Evolutionary conservation across 2,329 filamentous ascomycete species (phyloP).

Genomic region (Aureobasidium lini): DNA sequence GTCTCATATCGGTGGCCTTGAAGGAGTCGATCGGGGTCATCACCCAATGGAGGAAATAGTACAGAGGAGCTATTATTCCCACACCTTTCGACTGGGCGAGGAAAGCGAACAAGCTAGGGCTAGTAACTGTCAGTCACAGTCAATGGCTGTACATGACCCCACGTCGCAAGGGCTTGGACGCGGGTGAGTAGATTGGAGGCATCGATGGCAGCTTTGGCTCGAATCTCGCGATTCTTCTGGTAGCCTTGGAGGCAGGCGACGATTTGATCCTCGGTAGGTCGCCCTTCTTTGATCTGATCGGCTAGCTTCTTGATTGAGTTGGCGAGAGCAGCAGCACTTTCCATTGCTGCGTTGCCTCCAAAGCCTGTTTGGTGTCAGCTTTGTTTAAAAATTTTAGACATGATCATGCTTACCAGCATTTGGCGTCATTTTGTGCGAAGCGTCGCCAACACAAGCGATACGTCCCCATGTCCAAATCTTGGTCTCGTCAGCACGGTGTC

Average conservation of each 20-base stretch:
- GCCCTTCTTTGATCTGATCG: background rate
- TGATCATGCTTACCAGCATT: conserved; percentile 3
- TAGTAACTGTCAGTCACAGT: conserved; percentile 15
- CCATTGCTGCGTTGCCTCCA: conserved; percentile 21
- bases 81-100: conserved; percentile 25
- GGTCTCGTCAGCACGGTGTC: background rate
- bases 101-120: conserved; percentile 22
- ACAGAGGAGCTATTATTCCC: conserved; percentile 29
- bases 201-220: conserved; percentile 16
- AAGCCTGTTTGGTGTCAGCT: conserved; percentile 15
- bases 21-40: conserved; percentile 28
- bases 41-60: conserved; percentile 33
- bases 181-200: conserved; percentile 19
- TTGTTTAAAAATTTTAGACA: too few species aligned
- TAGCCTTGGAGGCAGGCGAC: conserved; percentile 16
- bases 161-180: conserved; percentile 14
- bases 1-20: conserved; percentile 27
- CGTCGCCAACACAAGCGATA: conserved; percentile 22
- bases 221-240: conserved; percentile 18
- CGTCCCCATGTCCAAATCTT: conserved; percentile 21
- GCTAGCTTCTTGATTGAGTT: conserved; percentile 19
- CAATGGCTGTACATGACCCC: background rate
- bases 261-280: conserved; percentile 8
- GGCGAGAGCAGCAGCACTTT: conserved; percentile 21
- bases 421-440: conserved; percentile 23